Base-by-base conservation (phyloP, 2,329 filamentous ascomycete species). In the Chaetomium sp. region DNA sequence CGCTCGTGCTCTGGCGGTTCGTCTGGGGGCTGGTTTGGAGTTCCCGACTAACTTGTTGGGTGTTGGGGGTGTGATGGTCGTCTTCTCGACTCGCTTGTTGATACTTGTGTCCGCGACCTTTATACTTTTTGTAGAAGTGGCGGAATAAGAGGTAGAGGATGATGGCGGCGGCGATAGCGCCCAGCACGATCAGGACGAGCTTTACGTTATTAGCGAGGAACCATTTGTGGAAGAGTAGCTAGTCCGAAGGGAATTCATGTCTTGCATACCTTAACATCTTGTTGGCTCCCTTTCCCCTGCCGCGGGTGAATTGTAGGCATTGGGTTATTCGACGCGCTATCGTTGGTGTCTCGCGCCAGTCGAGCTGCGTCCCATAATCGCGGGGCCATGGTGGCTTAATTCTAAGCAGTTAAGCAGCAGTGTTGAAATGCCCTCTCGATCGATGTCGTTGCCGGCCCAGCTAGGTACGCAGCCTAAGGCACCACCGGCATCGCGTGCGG, bases 1-100 rank as follows among this genome's bases (percentile, higher is more conserved):
- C 14, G 42, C 56, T 14, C 10, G 38, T 27, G 11, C 32, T 34
- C 35, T 45, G n/a, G 42, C 48, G 35, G 27, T 37, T 53, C 33
- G 12, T 58, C 54, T 6, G 54, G 45, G 19, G 63, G 53, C 36
- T 63, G 49, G 11, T 64, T 59, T 42, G 65, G 60, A 40, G 61
- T 42, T 40, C 57, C 54, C 42, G 56, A 52, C 33, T 59, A 57
- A 41, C 56, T 54, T 35, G 56, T 56, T 61, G 55, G 32, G 50
- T 49, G 10, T 51, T 59, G 35, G 38, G 53, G 1, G 59, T 53
- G 34, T 49, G 37, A n/a, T 45, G 44, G 34, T 60, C 59, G 4
- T 61, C 59, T 0, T 61, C 57, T 49, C 36, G 47, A 5, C 49
- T 37, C 4, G 59, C 53, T 10, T 35, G 53, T 6, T 61, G 49